Conservation (phyloP, 2,329 filamentous ascomycete species). For the Fusarium succisae region DNA sequence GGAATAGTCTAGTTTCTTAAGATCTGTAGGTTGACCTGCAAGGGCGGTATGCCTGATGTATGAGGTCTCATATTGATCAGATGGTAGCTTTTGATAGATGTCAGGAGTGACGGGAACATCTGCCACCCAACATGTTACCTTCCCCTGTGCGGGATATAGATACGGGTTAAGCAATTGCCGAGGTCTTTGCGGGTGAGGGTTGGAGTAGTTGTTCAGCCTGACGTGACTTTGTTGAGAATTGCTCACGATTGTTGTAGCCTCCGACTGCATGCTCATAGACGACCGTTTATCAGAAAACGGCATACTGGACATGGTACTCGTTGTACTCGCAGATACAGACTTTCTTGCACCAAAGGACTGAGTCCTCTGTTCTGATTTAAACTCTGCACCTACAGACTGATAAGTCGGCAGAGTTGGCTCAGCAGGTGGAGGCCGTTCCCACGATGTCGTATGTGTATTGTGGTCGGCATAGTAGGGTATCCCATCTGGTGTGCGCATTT, state of each 20-base stretch:
- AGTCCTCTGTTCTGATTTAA: not conserved
- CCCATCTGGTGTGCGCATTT: not conserved
- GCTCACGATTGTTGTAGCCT: not conserved
- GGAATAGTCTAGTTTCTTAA: not conserved
- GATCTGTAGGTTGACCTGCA: not conserved
- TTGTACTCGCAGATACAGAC: not conserved
- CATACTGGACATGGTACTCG: not conserved
- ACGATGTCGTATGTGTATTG: not conserved
- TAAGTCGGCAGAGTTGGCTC: not conserved
- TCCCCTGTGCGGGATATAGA: not conserved
- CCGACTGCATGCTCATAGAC: not conserved
- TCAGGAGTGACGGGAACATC: not conserved
- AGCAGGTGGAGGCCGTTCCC: not conserved
- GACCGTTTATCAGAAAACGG: not conserved
- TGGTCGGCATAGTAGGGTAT: not conserved
- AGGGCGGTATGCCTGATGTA: not conserved
- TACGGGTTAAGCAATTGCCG: not conserved
- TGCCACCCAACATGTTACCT: not conserved
- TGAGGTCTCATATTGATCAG: not conserved
- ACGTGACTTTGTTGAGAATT: not conserved
- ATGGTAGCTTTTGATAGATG: not conserved
- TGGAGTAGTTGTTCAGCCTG: not conserved
- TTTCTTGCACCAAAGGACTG: not conserved
- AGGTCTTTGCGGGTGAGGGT: not conserved
- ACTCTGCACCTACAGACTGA: not conserved